A percentile compares a stretch with the other conserved stretches of the same genome.
Evolutionary conservation across 169 alveolate species (phyloP).

Genomic region (Plasmodium gallinaceum): DNA sequence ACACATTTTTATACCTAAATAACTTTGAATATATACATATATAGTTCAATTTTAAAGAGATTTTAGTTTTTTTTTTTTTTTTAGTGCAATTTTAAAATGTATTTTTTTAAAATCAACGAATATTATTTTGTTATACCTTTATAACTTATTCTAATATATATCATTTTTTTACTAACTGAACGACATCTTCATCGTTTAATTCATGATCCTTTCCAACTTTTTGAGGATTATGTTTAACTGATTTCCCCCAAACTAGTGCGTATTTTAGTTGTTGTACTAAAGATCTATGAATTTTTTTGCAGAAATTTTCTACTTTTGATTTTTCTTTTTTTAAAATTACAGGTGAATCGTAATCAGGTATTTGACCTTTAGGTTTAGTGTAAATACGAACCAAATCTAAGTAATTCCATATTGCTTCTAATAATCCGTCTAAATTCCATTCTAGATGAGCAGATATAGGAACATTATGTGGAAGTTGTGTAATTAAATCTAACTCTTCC

Average conservation of each 20-base stretch:
- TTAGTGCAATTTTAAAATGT: not conserved
- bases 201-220: slow-evolving; percentile 97
- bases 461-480: slow-evolving; percentile 96
- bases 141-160: not conserved
- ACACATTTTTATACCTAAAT: not conserved
- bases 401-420: slow-evolving; percentile 98
- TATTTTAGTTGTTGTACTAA: slow-evolving; percentile 92
- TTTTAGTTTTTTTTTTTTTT: too few relatives aligned
- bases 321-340: slow-evolving; percentile 92
- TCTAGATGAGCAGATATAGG: slow-evolving; percentile 93
- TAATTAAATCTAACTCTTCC: slow-evolving; percentile 93
- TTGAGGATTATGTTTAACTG: slow-evolving; percentile 97
- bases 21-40: not conserved
- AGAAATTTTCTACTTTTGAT: slow-evolving; percentile 88
- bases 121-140: not conserved
- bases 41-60: too few relatives aligned
- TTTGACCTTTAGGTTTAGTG: slow-evolving; percentile 98
- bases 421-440: slow-evolving; percentile 97
- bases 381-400: slow-evolving; percentile 96
- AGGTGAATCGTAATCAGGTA: slow-evolving; percentile 97
- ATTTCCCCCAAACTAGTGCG: slow-evolving; percentile 99
- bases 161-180: slow-evolving; percentile 89
- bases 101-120: not conserved
- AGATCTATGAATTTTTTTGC: slow-evolving; percentile 88
- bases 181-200: slow-evolving; percentile 91